Percentiles rank a stretch among this genome's conserved stretches.
These are phyloP conservation scores for Macrolepiota fuliginosa DNA, from an alignment of 768 basidiomycete species.

Conservation along the genomic window DNA sequence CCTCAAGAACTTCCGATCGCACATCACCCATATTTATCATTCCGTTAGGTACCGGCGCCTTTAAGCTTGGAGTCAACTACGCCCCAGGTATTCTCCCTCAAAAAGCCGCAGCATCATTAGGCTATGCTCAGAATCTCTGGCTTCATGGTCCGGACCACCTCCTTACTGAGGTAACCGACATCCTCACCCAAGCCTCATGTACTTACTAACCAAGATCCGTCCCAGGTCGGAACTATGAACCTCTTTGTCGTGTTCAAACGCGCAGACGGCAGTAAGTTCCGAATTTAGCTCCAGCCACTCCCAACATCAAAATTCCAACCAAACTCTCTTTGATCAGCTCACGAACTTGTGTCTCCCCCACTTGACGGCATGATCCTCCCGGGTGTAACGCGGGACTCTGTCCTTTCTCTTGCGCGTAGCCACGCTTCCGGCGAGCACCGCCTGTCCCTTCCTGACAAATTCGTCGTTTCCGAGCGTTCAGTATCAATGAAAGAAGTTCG, in stretches of 20 bases:
- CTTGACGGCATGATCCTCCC: conserved; percentile 92
- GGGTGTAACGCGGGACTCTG: conserved; percentile 87
- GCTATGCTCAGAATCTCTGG: conserved; percentile 91
- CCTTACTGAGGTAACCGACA: conserved; percentile 40
- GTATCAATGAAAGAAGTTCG: conserved; percentile 79
- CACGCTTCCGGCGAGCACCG: conserved; percentile 47
- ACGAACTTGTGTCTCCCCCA: conserved; percentile 86
- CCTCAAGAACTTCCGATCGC: too few relatives aligned
- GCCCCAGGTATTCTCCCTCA: conserved; percentile 88
- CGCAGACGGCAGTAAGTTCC: conserved; percentile 54
- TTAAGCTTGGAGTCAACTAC: conserved; percentile 87
- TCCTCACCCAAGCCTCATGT: conserved; percentile 29
- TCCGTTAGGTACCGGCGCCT: conserved; percentile 65
- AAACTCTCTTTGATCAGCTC: conserved; percentile 32
- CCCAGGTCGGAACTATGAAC: conserved; percentile 87
- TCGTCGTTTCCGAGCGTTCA: conserved; percentile 64
- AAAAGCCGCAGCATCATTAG: conserved; percentile 66
- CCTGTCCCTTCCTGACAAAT: conserved; percentile 52
- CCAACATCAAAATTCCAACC: background rate
- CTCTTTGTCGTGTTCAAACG: conserved; percentile 78
- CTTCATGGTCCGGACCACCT: conserved; percentile 69
- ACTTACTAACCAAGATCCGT: conserved; percentile 10
- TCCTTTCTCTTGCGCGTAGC: conserved; percentile 66
- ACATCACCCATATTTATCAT: background rate
- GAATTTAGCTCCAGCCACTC: background rate